Percentiles rank a stretch among this genome's conserved stretches.
Evolutionary conservation across 257 asterid genomes (phyloP).

Genomic region (Solanum bukasovii): DNA sequence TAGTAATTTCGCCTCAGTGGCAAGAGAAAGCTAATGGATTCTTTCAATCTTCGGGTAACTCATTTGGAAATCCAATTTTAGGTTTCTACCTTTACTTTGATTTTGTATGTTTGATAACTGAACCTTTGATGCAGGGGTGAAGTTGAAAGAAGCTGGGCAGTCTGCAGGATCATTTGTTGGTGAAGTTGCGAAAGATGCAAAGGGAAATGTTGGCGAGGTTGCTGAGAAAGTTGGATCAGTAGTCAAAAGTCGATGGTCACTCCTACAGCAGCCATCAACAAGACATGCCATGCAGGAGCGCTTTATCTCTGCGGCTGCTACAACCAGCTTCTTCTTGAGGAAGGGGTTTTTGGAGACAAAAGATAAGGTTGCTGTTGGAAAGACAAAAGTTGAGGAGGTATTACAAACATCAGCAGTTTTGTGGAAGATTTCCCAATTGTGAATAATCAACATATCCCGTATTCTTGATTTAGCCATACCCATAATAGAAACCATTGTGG

Average conservation of each 20-base stretch:
- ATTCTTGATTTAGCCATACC: not conserved
- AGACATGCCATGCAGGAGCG: slow-evolving; percentile 82
- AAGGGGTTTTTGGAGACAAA: slow-evolving; percentile 82
- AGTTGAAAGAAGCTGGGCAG: slow-evolving; percentile 76
- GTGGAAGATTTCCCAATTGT: not conserved
- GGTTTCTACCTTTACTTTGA: not conserved
- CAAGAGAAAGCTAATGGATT: slow-evolving; percentile 79
- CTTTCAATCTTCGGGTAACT: slow-evolving; percentile 75
- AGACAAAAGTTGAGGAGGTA: slow-evolving; percentile 89
- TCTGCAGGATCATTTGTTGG: slow-evolving; percentile 78
- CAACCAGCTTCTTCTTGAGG: slow-evolving; percentile 74
- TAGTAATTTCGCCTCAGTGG: slow-evolving; percentile 70
- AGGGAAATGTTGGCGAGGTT: slow-evolving; percentile 70
- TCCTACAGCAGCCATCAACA: slow-evolving; percentile 81
- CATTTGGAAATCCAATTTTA: not conserved
- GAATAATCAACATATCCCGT: not conserved
- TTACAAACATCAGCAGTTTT: not conserved
- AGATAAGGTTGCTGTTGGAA: slow-evolving; percentile 80
- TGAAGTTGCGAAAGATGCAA: slow-evolving; percentile 87
- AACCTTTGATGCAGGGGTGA: slow-evolving; percentile 40
- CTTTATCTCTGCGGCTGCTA: slow-evolving; percentile 77
- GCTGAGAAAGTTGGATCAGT: slow-evolving; percentile 77
- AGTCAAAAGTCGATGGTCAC: slow-evolving; percentile 77
- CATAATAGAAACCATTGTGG: not conserved
- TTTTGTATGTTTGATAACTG: not conserved